Percentiles rank a stretch among this genome's conserved stretches.
These are phyloP conservation scores for Lagerstroemia speciosa DNA, from an alignment of 345 rosid species.

Conservation along the genomic window DNA sequence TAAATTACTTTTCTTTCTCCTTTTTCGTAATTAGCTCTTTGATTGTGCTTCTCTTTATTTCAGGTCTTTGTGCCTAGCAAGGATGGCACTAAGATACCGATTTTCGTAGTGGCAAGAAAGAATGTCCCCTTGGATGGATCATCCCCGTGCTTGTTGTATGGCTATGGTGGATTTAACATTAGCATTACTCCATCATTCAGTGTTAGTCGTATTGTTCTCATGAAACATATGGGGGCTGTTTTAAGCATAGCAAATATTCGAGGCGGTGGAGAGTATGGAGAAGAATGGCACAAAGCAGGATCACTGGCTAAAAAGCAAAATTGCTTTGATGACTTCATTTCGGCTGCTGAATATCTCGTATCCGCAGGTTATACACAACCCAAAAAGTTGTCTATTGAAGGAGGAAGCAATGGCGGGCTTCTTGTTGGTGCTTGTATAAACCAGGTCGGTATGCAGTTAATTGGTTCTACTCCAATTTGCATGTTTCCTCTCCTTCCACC, in stretches of 20 bases:
- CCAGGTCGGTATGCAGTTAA: conserved; percentile 38
- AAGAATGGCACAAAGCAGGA: conserved; percentile 94
- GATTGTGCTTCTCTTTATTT: conserved; percentile 8
- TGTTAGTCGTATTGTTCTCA: conserved; percentile 56
- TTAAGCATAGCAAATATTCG: conserved; percentile 80
- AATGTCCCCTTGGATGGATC: conserved; percentile 61
- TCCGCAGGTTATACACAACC: conserved; percentile 72
- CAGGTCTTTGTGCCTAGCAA: conserved; percentile 78
- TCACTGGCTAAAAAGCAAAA: conserved; percentile 73
- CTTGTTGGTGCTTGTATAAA: conserved; percentile 90
- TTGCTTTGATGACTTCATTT: conserved; percentile 84
- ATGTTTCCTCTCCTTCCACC: not conserved
- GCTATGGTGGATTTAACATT: conserved; percentile 79
- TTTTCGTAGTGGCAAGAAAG: conserved; percentile 64
- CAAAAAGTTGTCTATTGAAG: conserved; percentile 78
- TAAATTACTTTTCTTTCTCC: not conserved
- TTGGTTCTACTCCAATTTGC: conserved; percentile 10
- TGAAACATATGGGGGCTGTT: conserved; percentile 68
- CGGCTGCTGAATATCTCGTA: conserved; percentile 63
- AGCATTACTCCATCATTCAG: conserved; percentile 71
- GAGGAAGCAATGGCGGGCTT: conserved; percentile 93
- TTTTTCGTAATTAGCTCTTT: not conserved
- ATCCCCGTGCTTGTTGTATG: conserved; percentile 82
- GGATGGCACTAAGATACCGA: conserved; percentile 76
- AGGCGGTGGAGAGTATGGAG: conserved; percentile 98